Base-by-base conservation (phyloP, 169 alveolate species). In the Plasmodium adleri region DNA sequence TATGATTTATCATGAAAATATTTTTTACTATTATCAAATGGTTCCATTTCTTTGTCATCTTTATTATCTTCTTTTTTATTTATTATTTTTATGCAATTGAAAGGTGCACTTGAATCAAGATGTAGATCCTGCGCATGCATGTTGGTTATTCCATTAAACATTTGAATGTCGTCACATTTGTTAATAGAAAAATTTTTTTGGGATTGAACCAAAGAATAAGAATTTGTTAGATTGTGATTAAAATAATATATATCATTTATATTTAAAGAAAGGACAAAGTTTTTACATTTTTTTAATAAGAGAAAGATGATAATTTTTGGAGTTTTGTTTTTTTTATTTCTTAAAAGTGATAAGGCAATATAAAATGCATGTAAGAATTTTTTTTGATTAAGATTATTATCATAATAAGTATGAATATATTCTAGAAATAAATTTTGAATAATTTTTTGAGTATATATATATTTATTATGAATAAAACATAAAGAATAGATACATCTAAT, bases 401-500 rank as follows among this genome's bases (percentile, higher is more conserved):
- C 72, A 62, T 71, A 32, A 86, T 26, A 71, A 13, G 47, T n/a
- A 32, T 32, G 10, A 2, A 63, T 13, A 86, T 86, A 86, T 8
- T 86, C 92, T 26, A 32, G 9, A 50, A 86, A 71, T 15, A 86
- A 17, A 26, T 86, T 86, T 13, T 86, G 92, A 20, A 86, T 60
- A 59, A 72, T 59, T 49, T 67, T 86, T 54, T 86, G 92, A 1
- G 92, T 86, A 17, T 59, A 86, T 4, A 86, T 43, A 50, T 72
- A 86, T 39, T 73, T 86, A 54, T 86, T 86, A 24, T 86, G 92
- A 60, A 86, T 72, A 50, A 86, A 72, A 43, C 92, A 86, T 50
- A 86, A 60, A 9, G 92, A 86, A 62, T 72, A 86, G 10, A 86
- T 59, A 56, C 92, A 86, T 20, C 92, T 70, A 32, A 86, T 72